Conservation (phyloP, 805 yeast genomes). For the Schwanniomyces vanrijiae region DNA sequence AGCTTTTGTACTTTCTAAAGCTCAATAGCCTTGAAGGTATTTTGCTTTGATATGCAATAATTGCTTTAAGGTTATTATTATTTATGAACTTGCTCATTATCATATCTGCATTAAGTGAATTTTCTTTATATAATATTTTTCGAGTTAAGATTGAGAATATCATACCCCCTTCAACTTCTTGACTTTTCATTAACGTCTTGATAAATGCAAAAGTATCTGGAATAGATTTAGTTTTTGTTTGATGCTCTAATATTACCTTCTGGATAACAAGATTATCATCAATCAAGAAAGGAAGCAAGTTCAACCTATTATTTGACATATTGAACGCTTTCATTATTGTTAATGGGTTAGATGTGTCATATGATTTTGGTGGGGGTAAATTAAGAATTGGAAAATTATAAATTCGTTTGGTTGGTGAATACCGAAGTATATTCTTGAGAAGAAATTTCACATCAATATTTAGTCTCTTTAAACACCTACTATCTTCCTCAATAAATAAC, state of each 20-base stretch:
- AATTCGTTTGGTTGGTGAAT: conserved; percentile 3
- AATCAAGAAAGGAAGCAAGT: conserved; percentile 12
- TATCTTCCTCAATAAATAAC: conserved; percentile 8
- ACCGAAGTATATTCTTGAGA: conserved; percentile 2
- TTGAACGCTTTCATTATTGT: conserved; percentile 7
- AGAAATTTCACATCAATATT: conserved; percentile 7
- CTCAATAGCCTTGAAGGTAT: conserved; percentile 7
- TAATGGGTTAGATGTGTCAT: conserved; percentile 6
- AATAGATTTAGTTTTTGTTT: conserved; percentile 1
- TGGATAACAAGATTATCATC: conserved; percentile 6
- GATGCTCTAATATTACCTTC: conserved; percentile 6
- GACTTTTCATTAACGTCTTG: conserved; percentile 9
- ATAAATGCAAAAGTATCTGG: conserved; percentile 5
- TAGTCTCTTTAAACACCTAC: conserved; percentile 8
- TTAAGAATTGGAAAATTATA: conserved; percentile 10
- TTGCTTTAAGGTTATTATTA: conserved; percentile 10
- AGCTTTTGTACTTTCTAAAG: conserved; percentile 2
- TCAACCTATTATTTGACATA: conserved; percentile 5
- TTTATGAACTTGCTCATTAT: conserved; percentile 5
- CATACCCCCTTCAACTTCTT: conserved; percentile 12
- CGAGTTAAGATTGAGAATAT: conserved; percentile 11
- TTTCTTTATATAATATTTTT: conserved; percentile 7
- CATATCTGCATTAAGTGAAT: conserved; percentile 5
- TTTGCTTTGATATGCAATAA: conserved; percentile 8
- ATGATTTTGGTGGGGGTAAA: conserved; percentile 8